Evolutionary conservation across 306 rosid species (phyloP), one percentile per base, ranked within the genome.

Genomic region (Oxytropis ochrocephala): DNA sequence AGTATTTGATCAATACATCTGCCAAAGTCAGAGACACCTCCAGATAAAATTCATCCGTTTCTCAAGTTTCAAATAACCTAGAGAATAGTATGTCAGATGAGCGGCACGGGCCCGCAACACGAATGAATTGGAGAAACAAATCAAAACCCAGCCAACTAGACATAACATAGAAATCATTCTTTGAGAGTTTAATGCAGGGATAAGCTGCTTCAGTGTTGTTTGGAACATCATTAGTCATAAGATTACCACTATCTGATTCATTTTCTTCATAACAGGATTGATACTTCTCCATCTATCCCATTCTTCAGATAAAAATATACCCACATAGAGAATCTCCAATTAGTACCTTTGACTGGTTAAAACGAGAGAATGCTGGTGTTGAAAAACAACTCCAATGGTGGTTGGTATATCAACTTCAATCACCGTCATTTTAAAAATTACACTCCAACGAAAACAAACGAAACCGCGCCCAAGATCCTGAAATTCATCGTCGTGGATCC

Each of bases 311-410:
- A 94, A 83, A 85, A 85, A 78, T 88, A 91, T 39, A 83, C 82
- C 58, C 87, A 79, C 19, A 3, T 72, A 11, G 91, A 84, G 27
- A 81, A 66, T 76, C 77, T 84, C 72, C 83, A 59, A 48, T 58
- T 83, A 5, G 80, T 77, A 38, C 84, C 79, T 53, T 66, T 42
- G 75, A 65, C 87, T 60, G 62, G 69, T 57, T 83, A 76, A 81
- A 75, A 70, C 33, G 88, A 84, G 71, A 95, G 82, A 53, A 69
- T 39, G 72, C 84, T 91, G 80, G 86, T 91, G 14, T 68, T 95
- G 16, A 82, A 80, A 67, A 95, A 95, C 97, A 94, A 29, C 91
- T 87, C 72, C 97, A 94, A 75, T 94, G 96, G 86, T 91, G 99
- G 99, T n/a, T n/a, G n/a, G n/a, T n/a, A n/a, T n/a, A n/a, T n/a